Evolutionary conservation across 176 grass and related monocot species (phyloP).

Genomic region (Cenchrus purpureus): DNA sequence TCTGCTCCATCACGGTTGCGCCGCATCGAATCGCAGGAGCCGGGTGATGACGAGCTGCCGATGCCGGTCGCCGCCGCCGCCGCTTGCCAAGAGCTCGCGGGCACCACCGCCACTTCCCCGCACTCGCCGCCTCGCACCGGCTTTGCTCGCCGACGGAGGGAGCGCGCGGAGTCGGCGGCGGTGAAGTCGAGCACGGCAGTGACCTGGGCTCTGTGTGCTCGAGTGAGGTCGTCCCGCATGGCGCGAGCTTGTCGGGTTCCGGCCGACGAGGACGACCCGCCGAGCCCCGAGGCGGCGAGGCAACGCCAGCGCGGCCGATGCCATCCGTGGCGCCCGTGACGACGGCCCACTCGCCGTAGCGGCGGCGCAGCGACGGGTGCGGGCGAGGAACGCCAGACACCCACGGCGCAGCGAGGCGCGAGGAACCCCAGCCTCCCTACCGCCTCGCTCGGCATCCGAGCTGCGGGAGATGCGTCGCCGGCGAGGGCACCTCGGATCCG

Average conservation of each 20-base stretch:
- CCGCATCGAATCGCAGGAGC: no score
- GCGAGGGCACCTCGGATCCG: no score
- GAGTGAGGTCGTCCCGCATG: conserved; percentile 30
- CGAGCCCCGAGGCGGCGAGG: conserved; percentile 55
- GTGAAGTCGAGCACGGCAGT: conserved; percentile 69
- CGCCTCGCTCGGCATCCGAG: no score
- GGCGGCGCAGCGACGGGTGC: conserved; percentile 53
- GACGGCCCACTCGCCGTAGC: conserved; percentile 74
- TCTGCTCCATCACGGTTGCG: no score
- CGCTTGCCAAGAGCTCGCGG: no score
- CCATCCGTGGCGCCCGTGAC: conserved; percentile 85
- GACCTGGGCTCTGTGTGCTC: conserved; percentile 34
- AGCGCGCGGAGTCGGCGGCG: not conserved
- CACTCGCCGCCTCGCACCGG: no score
- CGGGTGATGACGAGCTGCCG: no score
- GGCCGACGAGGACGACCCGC: conserved; percentile 68
- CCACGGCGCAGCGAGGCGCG: conserved; percentile 46
- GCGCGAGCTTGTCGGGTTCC: conserved; percentile 73
- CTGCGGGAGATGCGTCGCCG: no score
- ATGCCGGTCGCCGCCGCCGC: no score
- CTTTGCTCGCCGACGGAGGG: no score
- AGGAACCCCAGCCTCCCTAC: conserved; percentile 42
- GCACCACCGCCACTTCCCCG: no score
- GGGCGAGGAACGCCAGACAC: conserved; percentile 70
- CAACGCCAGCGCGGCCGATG: conserved; percentile 62